Evolutionary conservation across 192 early-diverging fungal species (phyloP).

Genomic region (Coemansia sp.): DNA sequence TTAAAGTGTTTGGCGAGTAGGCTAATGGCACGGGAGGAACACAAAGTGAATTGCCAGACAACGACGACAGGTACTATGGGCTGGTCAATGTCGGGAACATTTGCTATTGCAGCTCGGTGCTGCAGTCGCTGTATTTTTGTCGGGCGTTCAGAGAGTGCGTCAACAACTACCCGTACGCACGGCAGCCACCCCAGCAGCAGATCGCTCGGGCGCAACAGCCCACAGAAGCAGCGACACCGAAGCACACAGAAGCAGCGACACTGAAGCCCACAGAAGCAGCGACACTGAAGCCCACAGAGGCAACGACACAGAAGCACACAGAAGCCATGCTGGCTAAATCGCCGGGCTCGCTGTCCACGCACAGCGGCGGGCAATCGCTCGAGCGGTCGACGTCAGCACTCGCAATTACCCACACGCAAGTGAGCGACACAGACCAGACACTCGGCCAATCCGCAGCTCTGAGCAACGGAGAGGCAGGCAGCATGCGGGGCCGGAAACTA

Average conservation of each 20-base stretch:
- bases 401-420: not conserved
- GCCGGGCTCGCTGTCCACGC: conserved; percentile 8
- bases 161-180: conserved; percentile 68
- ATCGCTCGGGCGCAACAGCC: not conserved
- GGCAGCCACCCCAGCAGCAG: conserved; percentile 17
- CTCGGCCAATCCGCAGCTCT: not conserved
- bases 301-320: too few species aligned
- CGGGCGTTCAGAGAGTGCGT: conserved; percentile 92
- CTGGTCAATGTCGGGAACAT: conserved; percentile 80
- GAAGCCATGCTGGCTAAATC: conserved; percentile 5
- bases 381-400: conserved; percentile 14
- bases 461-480: conserved; percentile 7
- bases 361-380: conserved; percentile 1
- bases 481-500: conserved; percentile 19
- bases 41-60: conserved; percentile 53
- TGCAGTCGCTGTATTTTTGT: conserved; percentile 96
- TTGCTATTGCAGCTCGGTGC: conserved; percentile 91
- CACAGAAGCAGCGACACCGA: not conserved
- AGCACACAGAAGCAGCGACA: too few species aligned
- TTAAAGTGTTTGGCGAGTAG: conserved; percentile 17
- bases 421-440: not conserved
- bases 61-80: conserved; percentile 80
- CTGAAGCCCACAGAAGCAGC: too few species aligned
- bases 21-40: conserved; percentile 18
- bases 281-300: too few species aligned